Base-by-base conservation (phyloP, 2,329 filamentous ascomycete genomes). In the Nemania sp. region DNA sequence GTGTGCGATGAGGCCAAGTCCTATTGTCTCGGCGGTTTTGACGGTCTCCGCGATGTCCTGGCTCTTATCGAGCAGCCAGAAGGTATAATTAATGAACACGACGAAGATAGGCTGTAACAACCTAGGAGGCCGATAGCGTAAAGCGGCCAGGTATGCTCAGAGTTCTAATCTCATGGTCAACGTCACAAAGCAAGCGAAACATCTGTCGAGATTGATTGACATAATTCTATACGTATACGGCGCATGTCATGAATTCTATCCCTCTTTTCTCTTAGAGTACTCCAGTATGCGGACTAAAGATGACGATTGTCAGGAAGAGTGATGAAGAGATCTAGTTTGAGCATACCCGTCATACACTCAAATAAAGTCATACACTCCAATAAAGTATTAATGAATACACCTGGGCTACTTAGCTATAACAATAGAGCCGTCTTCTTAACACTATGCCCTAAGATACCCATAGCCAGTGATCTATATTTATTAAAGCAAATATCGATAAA, bases 21-120 rank as follows among this genome's bases (percentile, higher is more conserved):
- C 8, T 15, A 57, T 24, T 64, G 62, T 10, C 43, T 62, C 47
- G 20, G 26, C 3, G 47, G 58, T 18, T 53, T 62, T 45, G 11
- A 41, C n/a, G n/a, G 41, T 15, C 47, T 53, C 20, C 15, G 29
- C 24, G 18, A 52, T 45, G 58, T 53, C 35, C 20, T 62, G n/a
- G 24, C 32, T 24, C 47, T 53, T 29, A 20, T 62, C 38, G 22
- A 41, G 35, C 6, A 13, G 15, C 35, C 35, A 6, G 11, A 11
- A 41, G 35, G 15, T 3, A 5, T 13, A 11, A 11, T 15, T 10
- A 41, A 11, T 41, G 35, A 11, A 11, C 35, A 41, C 3, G 35
- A 41, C 11, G 15, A 11, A 41, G 35, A 41, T 3, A 41, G 5
- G 15, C 35, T 6, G 35, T 15, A 13, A 11, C 5, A 41, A 41